Evolutionary conservation across 73 alveolate genomes (phyloP).

Genomic region (Stentor roeselii): DNA sequence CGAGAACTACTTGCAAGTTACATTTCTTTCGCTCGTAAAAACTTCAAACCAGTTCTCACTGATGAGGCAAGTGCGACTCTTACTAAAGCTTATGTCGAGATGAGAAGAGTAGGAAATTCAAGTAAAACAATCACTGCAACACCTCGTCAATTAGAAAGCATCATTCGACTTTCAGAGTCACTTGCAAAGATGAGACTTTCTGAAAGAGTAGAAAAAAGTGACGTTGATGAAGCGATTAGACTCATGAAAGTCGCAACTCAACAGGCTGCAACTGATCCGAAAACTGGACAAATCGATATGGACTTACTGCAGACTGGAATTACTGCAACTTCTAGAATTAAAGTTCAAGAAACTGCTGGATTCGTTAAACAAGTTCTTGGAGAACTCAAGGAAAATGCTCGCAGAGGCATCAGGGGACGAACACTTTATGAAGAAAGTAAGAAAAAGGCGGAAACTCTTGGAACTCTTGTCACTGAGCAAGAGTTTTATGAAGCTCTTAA

Average conservation of each 20-base stretch:
- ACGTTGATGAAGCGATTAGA: conserved; percentile 81
- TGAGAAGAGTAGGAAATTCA: conserved; percentile 82
- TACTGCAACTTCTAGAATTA: conserved; percentile 63
- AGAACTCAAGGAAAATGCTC: conserved; percentile 59
- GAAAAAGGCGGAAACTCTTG: conserved; percentile 48
- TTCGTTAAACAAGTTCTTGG: conserved; percentile 57
- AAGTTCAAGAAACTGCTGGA: conserved; percentile 44
- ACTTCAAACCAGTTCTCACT: conserved; percentile 65
- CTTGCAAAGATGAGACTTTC: conserved; percentile 87
- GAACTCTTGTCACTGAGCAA: conserved; percentile 44
- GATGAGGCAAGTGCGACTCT: conserved; percentile 71
- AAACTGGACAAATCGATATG: conserved; percentile 88
- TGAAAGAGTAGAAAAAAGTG: conserved; percentile 68
- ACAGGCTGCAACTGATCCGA: conserved; percentile 97
- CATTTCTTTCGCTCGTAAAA: conserved; percentile 67
- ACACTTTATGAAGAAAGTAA: conserved; percentile 51
- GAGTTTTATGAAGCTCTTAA: conserved; percentile 80
- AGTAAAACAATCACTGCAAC: conserved; percentile 98
- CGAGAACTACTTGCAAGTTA: conserved; percentile 72
- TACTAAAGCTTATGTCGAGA: conserved; percentile 70
- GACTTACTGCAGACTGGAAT: conserved; percentile 75
- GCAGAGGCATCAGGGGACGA: conserved; percentile 53
- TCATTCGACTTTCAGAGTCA: conserved; percentile 96
- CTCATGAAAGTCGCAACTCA: conserved; percentile 96
- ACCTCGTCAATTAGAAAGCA: conserved; percentile 94